phyloP scores from a whole-genome alignment of 345 rosid species.

The Camelina laxa region DNA sequence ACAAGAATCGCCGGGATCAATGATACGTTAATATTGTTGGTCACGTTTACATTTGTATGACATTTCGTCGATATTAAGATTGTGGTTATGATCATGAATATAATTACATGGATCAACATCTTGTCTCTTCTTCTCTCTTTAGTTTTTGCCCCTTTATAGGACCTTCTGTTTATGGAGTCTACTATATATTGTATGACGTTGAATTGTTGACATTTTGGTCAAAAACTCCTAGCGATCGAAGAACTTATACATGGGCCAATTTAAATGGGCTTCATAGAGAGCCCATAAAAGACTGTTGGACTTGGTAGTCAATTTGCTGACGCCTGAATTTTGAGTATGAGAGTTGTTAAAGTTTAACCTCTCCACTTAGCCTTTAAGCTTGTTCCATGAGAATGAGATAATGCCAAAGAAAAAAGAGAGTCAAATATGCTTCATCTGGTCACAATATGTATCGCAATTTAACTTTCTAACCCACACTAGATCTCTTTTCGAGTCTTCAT shows the following conservation, averaged over 20 bases:
- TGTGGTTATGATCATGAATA: constrained; percentile 20
- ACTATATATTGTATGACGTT: constrained; percentile 17
- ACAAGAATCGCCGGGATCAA: constrained; percentile 44
- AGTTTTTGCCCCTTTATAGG: background rate
- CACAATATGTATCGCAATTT: background rate
- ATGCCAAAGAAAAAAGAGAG: too few relatives aligned
- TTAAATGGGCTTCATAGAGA: background rate
- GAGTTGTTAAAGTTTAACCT: too few relatives aligned
- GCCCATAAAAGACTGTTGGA: background rate
- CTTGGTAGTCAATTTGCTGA: background rate
- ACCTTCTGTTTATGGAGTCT: background rate
- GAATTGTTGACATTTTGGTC: background rate
- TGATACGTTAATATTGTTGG: constrained; percentile 21
- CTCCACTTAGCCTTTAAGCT: too few relatives aligned
- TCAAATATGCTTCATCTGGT: background rate
- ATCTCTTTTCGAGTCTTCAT: background rate
- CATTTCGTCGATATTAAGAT: constrained; percentile 22
- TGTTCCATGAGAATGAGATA: too few relatives aligned
- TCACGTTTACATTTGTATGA: constrained; percentile 9
- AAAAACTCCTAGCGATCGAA: background rate
- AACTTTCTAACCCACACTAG: background rate
- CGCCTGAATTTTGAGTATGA: background rate
- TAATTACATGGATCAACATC: constrained; percentile 27
- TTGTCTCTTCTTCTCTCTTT: background rate
- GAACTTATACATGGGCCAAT: background rate